Evolutionary conservation across 345 rosid genomes (phyloP).

Genomic region (Cardamine resedifolia): DNA sequence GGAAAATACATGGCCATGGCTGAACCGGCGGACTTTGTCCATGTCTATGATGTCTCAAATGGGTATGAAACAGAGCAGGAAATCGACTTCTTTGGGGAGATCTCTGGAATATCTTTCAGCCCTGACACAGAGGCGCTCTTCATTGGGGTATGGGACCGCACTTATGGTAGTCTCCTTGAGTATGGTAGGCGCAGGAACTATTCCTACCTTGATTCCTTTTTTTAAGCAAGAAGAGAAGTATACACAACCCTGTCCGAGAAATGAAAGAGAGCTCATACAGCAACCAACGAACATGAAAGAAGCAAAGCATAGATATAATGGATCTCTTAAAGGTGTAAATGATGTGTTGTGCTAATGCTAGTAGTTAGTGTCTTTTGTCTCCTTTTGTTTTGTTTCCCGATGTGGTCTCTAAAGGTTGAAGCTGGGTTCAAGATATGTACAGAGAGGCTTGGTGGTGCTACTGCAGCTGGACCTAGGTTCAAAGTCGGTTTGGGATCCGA

Average conservation of each 20-base stretch:
- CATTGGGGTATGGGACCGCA: conserved; percentile 84
- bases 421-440: conserved; percentile 18
- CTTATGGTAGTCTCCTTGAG: conserved; percentile 82
- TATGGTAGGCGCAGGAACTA: conserved; percentile 60
- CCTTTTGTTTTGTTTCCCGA: conserved; percentile 15
- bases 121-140: conserved; percentile 79
- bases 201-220: conserved; percentile 58
- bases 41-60: conserved; percentile 56
- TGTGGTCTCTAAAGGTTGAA: conserved; percentile 9
- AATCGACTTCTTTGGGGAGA: conserved; percentile 82
- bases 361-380: conserved; percentile 10
- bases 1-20: conserved; percentile 79
- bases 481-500: background rate
- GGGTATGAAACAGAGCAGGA: conserved; percentile 74
- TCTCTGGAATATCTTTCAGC: conserved; percentile 79
- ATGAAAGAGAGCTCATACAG: conserved; percentile 24
- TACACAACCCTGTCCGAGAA: conserved; percentile 1
- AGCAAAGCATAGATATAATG: conserved; percentile 15
- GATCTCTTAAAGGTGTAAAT: conserved; percentile 31
- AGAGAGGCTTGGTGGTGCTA: conserved; percentile 5
- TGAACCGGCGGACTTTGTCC: conserved; percentile 87
- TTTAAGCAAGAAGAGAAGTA: conserved; percentile 35
- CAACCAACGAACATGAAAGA: conserved; percentile 14
- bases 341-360: conserved; percentile 35
- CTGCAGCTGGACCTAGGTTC: background rate